Evolutionary conservation across 805 yeast species (phyloP), one percentile per base, ranked within the genome.

Genomic region (Limtongia smithiae): DNA sequence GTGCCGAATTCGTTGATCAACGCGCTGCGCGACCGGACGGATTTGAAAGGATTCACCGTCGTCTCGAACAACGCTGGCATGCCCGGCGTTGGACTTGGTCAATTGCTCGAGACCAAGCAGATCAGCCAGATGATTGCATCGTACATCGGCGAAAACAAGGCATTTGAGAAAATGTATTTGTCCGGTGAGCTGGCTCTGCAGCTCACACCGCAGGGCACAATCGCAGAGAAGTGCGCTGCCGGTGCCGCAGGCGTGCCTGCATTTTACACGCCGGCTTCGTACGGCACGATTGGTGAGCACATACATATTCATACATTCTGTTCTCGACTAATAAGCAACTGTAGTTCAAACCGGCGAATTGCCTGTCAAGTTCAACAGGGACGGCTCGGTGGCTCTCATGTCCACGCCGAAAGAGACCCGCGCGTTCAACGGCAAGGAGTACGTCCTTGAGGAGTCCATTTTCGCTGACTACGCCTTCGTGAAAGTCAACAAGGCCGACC

Each of bases 1-100:
- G n/a, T n/a, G n/a, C n/a, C n/a, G n/a, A n/a, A n/a, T n/a, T n/a
- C n/a, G n/a, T n/a, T n/a, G n/a, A n/a, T n/a, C n/a, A n/a, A n/a
- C n/a, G n/a, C n/a, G n/a, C n/a, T n/a, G n/a, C n/a, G n/a, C n/a
- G n/a, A n/a, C n/a, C n/a, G n/a, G n/a, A n/a, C n/a, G n/a, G n/a
- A n/a, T n/a, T n/a, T 27, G 12, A 27, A 27, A 12, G 31, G 31
- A 27, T 27, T 27, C 31, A 27, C 31, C 2, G 73, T 68, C 4
- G 76, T 71, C 2, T 73, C 78, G n/a, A 75, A 75, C 59, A 75
- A 75, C 52, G 76, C 75, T 14, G 79, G 78, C 4, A 57, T 71
- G 17, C 76, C 73, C 34, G 70, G 70, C 28, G 54, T 67, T 20
- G 79, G 79, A 3, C 62, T 75, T 22, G 71, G 71, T 17, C 62